phyloP scores from a whole-genome alignment of 495 filamentous ascomycete genomes.

The Jackrogersella minutella region DNA sequence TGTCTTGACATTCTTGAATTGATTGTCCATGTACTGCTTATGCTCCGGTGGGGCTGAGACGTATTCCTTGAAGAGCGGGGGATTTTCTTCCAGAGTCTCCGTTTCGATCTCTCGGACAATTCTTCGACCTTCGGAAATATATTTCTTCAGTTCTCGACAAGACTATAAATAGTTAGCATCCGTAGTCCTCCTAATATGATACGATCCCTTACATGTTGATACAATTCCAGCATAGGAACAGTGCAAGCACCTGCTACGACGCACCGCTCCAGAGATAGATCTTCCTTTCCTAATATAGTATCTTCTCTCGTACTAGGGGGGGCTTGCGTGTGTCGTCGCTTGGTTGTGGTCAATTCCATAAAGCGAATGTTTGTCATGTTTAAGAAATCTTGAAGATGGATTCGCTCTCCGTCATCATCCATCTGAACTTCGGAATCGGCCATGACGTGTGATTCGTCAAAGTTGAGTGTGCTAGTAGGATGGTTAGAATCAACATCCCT shows the following conservation, averaged over 20 bases:
- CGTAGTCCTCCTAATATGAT: neutral
- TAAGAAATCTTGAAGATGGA: constrained; percentile 90
- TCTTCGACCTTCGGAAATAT: constrained; percentile 87
- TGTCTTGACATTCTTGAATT: constrained; percentile 96
- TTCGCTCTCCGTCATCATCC: constrained; percentile 66
- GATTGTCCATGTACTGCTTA: constrained; percentile 87
- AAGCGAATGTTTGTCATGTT: constrained; percentile 96
- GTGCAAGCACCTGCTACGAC: constrained; percentile 92
- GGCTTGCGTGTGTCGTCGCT: constrained; percentile 83
- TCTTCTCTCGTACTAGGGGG: constrained; percentile 56
- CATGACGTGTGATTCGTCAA: constrained; percentile 51
- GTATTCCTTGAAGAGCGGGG: constrained; percentile 90
- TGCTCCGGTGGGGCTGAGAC: constrained; percentile 85
- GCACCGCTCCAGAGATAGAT: constrained; percentile 71
- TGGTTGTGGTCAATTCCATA: constrained; percentile 93
- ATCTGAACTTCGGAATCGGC: constrained; percentile 46
- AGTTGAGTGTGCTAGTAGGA: constrained; percentile 55
- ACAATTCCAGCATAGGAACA: constrained; percentile 90
- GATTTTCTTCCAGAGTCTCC: constrained; percentile 86
- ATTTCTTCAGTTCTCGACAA: constrained; percentile 92
- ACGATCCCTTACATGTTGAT: constrained; percentile 77
- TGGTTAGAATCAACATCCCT: constrained; percentile 54
- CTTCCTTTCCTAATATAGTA: constrained; percentile 54
- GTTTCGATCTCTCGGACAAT: constrained; percentile 89
- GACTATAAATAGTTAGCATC: constrained; percentile 64